phyloP scores from a whole-genome alignment of 768 basidiomycete species.

The Saitozyma sp. region DNA sequence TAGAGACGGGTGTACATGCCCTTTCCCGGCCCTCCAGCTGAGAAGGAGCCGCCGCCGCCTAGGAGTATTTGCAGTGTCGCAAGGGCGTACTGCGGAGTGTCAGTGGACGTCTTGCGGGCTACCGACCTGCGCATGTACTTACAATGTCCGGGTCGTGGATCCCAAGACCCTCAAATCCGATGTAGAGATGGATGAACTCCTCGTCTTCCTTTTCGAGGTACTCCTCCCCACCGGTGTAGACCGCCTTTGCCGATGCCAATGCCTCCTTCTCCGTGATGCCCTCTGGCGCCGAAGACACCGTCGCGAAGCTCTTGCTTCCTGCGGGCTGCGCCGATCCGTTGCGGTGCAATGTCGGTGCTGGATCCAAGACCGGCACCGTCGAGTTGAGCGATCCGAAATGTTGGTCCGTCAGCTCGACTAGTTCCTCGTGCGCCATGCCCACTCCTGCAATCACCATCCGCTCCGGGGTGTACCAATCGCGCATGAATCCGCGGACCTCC shows the following conservation, averaged over 20 bases:
- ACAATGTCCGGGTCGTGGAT: slow-evolving; percentile 84
- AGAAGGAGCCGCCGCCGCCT: slow-evolving; percentile 95
- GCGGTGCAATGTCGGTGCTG: slow-evolving; percentile 7
- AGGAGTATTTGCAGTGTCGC: slow-evolving; percentile 93
- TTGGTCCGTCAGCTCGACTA: slow-evolving; percentile 81
- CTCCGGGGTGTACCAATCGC: slow-evolving; percentile 87
- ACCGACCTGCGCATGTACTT: slow-evolving; percentile 26
- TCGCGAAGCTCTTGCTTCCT: slow-evolving; percentile 54
- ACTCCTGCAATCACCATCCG: slow-evolving; percentile 93
- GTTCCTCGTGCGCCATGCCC: slow-evolving; percentile 83
- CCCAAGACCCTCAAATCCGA: slow-evolving; percentile 87
- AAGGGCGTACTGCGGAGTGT: slow-evolving; percentile 63
- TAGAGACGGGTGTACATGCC: slow-evolving; percentile 98
- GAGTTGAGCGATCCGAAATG: slow-evolving; percentile 62
- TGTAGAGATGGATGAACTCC: slow-evolving; percentile 89
- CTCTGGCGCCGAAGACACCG: slow-evolving; percentile 31
- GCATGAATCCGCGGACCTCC: slow-evolving; percentile 65
- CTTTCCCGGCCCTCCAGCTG: slow-evolving; percentile 95
- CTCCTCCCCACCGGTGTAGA: slow-evolving; percentile 80
- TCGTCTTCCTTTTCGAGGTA: slow-evolving; percentile 53
- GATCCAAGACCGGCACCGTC: slow-evolving; percentile 51
- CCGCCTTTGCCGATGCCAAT: slow-evolving; percentile 51
- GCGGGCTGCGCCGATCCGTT: slow-evolving; percentile 23
- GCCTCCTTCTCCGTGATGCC: slow-evolving; percentile 29
- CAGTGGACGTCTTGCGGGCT: too few species aligned